Base-by-base conservation (phyloP, 257 asterid species). In the Fraxinus cuspidata region DNA sequence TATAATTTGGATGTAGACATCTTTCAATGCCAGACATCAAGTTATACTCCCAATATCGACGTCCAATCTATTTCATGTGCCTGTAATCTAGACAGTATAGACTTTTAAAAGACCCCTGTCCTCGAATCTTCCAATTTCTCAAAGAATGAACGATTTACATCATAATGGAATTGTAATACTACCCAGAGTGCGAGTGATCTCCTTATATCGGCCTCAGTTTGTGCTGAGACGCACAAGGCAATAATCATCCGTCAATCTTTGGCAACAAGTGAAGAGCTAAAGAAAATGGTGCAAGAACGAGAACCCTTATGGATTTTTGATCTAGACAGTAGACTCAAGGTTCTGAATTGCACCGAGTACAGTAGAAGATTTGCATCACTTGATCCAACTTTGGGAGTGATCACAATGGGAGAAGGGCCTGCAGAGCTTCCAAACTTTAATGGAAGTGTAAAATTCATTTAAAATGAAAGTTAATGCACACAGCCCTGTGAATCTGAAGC, bases 241-340 rank as follows among this genome's bases (percentile, higher is more conserved):
- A 83, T 64, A 58, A 85, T 88, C 40, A 73, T 80, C 3, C 74
- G 82, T 40, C 90, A 87, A 74, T 87, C 86, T 2, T 65, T 72
- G 25, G 58, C 78, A 64, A 85, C 96, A n/a, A 84, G 81, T 53
- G 87, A 88, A 78, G 92, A 87, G 81, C 71, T 88, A 19, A 60
- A 28, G 66, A 51, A 81, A 76, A 60, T 88, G 85, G 84, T 79
- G 15, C 81, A 65, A 42, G 86, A 84, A 64, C 78, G 82, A 49
- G 84, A 85, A 5, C 86, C 89, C 2, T 73, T 90, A 69, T 87
- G 95, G 92, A 8, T 75, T 25, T 81, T 80, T 47, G 85, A 90
- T 35, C 40, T 74, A 16, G 71, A 67, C 44, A 73, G 27, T 73
- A 78, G 80, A 64, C 70, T 75, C 0, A 86, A 90, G 70, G 84